These are phyloP conservation scores for Exidia glandulosa DNA, from an alignment of 768 basidiomycete species.

Conservation along the genomic window DNA sequence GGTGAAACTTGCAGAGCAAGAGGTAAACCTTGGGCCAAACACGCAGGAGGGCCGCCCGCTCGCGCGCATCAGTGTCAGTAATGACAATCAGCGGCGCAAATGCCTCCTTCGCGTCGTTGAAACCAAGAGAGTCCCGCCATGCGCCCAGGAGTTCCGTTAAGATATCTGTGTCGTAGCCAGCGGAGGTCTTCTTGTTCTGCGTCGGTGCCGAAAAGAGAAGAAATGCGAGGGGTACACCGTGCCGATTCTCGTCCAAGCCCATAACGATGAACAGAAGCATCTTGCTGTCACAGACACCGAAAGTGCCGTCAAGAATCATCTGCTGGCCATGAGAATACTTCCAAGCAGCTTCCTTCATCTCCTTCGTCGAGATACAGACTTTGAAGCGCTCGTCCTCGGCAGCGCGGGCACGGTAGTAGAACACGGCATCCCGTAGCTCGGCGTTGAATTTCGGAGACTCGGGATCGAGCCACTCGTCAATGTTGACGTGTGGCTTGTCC, in stretches of 20 bases:
- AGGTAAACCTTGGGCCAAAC: slow-evolving; percentile 19
- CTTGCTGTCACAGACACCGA: slow-evolving; percentile 11
- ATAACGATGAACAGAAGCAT: slow-evolving; percentile 23
- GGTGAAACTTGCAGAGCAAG: slow-evolving; percentile 27
- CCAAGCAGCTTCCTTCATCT: slow-evolving; percentile 13
- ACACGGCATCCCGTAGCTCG: slow-evolving; percentile 12
- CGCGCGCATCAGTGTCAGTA: slow-evolving; percentile 26
- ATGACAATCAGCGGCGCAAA: slow-evolving; percentile 16
- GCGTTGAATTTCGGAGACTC: slow-evolving; percentile 10
- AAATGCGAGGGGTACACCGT: slow-evolving; percentile 22
- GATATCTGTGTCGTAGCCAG: slow-evolving; percentile 13
- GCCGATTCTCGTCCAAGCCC: slow-evolving; percentile 18
- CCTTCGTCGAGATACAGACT: slow-evolving; percentile 20
- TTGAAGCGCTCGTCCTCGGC: slow-evolving; percentile 15
- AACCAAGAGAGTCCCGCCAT: slow-evolving; percentile 14
- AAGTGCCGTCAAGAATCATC: slow-evolving; percentile 15
- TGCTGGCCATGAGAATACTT: slow-evolving; percentile 11
- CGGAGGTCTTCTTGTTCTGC: slow-evolving; percentile 14
- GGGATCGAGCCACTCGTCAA: slow-evolving; percentile 18
- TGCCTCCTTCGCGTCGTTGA: background rate
- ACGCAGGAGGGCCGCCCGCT: slow-evolving; percentile 20
- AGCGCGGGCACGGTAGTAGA: slow-evolving; percentile 15
- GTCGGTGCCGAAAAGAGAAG: slow-evolving; percentile 25
- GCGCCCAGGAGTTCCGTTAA: slow-evolving; percentile 12
- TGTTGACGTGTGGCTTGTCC: slow-evolving; percentile 10